Percentiles rank a stretch among this genome's conserved stretches.
phyloP scores from a whole-genome alignment of 345 rosid genomes.

The Isatis tinctoria region DNA sequence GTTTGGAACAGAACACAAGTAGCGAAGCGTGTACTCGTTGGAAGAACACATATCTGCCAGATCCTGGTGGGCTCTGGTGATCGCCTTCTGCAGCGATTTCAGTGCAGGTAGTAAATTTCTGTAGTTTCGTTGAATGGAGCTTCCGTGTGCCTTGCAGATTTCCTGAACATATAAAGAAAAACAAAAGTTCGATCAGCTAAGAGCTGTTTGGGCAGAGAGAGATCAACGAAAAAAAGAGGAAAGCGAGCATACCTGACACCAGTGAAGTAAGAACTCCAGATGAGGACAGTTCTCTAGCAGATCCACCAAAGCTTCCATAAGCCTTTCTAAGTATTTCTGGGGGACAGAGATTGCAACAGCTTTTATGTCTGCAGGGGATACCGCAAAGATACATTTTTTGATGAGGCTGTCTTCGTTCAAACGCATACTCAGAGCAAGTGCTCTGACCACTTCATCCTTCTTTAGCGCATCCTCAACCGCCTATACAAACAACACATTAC shows the following conservation, averaged over 20 bases:
- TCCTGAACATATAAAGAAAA: constrained; percentile 46
- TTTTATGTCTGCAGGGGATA: constrained; percentile 59
- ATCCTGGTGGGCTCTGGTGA: constrained; percentile 85
- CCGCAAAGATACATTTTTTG: constrained; percentile 76
- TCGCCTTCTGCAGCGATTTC: constrained; percentile 79
- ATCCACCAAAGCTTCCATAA: constrained; percentile 74
- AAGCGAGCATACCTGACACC: constrained; percentile 69
- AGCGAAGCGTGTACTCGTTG: constrained; percentile 78
- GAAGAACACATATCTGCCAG: constrained; percentile 87
- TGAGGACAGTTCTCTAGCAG: constrained; percentile 87
- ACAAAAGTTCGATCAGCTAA: background rate
- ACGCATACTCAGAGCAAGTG: constrained; percentile 82
- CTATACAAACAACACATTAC: constrained; percentile 41
- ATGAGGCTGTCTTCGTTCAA: constrained; percentile 80
- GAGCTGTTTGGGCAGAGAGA: background rate
- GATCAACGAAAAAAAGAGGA: background rate
- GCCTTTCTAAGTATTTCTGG: constrained; percentile 65
- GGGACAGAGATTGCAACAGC: constrained; percentile 68
- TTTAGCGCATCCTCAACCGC: constrained; percentile 68
- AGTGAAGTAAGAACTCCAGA: constrained; percentile 74
- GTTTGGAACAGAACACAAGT: constrained; percentile 58
- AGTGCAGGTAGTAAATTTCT: constrained; percentile 74
- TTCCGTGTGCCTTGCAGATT: constrained; percentile 83
- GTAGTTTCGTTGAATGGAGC: constrained; percentile 69
- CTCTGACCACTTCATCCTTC: constrained; percentile 64